phyloP scores from a whole-genome alignment of 352 stramenopile genomes.

The Aphanomyces invadans region DNA sequence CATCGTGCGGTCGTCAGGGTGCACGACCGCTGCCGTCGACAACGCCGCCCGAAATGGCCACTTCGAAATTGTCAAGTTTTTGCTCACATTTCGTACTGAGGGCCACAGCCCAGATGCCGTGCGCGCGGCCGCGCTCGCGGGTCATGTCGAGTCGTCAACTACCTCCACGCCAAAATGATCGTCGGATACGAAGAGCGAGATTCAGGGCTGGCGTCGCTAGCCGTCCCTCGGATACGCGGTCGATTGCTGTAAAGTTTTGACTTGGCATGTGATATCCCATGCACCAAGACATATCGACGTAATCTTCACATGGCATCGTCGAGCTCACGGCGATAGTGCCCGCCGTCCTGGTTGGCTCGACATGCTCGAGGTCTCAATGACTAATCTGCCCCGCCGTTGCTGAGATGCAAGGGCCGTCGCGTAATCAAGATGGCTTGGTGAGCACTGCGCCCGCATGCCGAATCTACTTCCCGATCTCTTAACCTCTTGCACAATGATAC shows the following conservation, averaged over 20 bases:
- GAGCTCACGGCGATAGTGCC: no score
- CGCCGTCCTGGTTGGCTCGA: no score
- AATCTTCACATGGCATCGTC: background rate
- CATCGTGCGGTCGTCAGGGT: background rate
- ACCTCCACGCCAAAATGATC: background rate
- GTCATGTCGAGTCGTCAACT: constrained; percentile 12
- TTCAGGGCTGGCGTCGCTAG: background rate
- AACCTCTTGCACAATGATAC: no score
- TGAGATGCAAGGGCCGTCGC: no score
- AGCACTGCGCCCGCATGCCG: no score
- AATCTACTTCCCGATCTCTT: no score
- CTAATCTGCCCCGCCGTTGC: no score
- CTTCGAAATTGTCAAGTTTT: constrained; percentile 17
- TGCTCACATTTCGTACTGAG: constrained; percentile 1
- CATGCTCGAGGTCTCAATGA: no score
- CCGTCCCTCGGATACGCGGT: constrained; percentile 7
- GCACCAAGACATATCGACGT: no score
- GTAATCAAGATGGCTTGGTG: no score
- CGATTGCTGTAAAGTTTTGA: background rate
- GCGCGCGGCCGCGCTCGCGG: background rate
- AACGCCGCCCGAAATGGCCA: constrained; percentile 20
- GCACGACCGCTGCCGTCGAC: constrained; percentile 10
- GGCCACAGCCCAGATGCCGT: background rate
- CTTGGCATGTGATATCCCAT: background rate
- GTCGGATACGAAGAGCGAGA: constrained; percentile 1